A percentile compares a stretch with the other conserved stretches of the same genome.
Conservation (phyloP, 192 early-diverging fungal genomes). For the Backusella morwellensis region DNA sequence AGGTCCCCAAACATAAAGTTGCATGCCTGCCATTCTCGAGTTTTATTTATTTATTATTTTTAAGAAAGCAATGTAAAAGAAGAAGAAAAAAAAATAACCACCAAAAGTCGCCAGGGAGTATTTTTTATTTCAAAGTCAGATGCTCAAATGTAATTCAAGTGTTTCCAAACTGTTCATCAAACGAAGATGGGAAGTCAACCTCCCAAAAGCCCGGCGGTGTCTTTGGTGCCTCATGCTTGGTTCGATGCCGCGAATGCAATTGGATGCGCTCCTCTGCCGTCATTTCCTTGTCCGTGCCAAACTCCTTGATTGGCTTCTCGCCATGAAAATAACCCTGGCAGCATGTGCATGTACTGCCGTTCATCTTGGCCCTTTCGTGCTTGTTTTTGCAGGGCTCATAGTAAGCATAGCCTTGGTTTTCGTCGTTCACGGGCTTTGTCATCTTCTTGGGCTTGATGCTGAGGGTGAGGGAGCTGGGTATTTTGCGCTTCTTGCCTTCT, state of each 20-base stretch:
- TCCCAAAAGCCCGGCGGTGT: neutral
- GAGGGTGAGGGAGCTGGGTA: neutral
- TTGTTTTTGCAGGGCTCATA: neutral
- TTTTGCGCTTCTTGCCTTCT: neutral
- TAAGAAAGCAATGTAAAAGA: neutral
- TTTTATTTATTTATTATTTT: neutral
- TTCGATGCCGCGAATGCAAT: neutral
- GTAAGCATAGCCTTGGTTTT: neutral
- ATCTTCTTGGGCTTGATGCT: neutral
- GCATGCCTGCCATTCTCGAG: slow-evolving; percentile 31
- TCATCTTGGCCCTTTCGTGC: neutral
- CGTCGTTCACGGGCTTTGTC: neutral
- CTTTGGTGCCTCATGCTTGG: neutral
- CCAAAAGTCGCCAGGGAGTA: neutral
- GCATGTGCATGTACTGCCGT: neutral
- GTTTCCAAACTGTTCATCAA: neutral
- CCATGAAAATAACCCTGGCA: neutral
- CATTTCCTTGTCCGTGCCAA: neutral
- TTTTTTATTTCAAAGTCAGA: neutral
- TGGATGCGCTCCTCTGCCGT: neutral
- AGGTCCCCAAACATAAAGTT: slow-evolving; percentile 73
- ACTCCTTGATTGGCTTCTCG: neutral
- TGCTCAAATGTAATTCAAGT: no score
- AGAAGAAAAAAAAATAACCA: neutral
- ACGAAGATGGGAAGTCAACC: neutral